These are phyloP conservation scores for Meyerozyma sp. DNA, from an alignment of 1,139 yeast genomes.

Conservation along the genomic window DNA sequence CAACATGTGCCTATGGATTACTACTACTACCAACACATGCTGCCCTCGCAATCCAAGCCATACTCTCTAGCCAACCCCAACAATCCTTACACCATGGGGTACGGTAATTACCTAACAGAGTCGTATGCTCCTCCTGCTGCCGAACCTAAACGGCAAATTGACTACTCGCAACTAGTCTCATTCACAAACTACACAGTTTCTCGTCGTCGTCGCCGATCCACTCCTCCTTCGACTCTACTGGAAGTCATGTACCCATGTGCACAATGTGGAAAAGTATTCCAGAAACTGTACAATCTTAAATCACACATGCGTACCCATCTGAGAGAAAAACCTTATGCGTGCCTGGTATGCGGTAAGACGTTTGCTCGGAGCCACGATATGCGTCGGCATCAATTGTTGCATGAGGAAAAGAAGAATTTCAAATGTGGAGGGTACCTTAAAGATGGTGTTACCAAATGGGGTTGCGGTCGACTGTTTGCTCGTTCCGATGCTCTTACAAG, in stretches of 20 bases:
- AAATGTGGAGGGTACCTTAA: conserved; percentile 49
- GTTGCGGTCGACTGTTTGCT: conserved; percentile 55
- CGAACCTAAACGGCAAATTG: conserved; percentile 13
- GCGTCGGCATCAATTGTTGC: conserved; percentile 51
- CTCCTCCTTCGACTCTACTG: not conserved
- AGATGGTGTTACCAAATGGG: conserved; percentile 52
- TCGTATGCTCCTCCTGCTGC: not conserved
- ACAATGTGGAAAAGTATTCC: conserved; percentile 47
- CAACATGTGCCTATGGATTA: not conserved
- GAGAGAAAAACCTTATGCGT: conserved; percentile 48
- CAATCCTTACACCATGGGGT: not conserved
- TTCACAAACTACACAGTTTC: conserved; percentile 35
- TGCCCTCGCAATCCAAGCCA: not conserved
- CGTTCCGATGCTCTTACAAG: conserved; percentile 54
- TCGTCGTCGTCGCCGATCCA: conserved; percentile 26
- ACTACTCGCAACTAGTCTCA: conserved; percentile 33
- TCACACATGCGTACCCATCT: conserved; percentile 55
- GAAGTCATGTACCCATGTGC: conserved; percentile 31
- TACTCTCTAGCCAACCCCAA: not conserved
- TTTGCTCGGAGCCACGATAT: conserved; percentile 57
- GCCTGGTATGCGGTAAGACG: conserved; percentile 42
- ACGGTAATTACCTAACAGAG: not conserved
- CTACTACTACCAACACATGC: not conserved
- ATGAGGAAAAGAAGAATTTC: conserved; percentile 50
- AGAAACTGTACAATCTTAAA: conserved; percentile 50